phyloP scores from a whole-genome alignment of 2,329 filamentous ascomycete genomes.

The Fusarium tuaranense region DNA sequence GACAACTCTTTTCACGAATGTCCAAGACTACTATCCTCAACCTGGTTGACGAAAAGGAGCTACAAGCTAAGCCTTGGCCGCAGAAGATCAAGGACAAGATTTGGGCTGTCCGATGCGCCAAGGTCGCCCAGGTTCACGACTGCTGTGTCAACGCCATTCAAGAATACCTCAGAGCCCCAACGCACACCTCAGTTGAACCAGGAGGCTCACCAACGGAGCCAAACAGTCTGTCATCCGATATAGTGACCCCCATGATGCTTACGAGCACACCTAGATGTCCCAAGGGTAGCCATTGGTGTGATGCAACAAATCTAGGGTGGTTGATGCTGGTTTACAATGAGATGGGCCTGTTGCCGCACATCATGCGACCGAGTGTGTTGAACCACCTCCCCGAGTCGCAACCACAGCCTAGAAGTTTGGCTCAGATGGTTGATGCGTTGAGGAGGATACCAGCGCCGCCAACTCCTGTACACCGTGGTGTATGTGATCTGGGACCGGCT shows the following conservation, averaged over 20 bases:
- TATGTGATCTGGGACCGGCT: conserved; percentile 62
- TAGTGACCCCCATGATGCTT: conserved; percentile 40
- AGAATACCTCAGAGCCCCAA: conserved; percentile 57
- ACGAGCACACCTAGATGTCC: conserved; percentile 60
- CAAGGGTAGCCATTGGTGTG: conserved; percentile 62
- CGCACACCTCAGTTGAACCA: conserved; percentile 27
- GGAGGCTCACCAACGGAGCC: conserved; percentile 38
- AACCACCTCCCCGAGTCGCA: conserved; percentile 39
- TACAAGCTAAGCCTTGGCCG: conserved; percentile 60
- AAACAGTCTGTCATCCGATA: conserved; percentile 31
- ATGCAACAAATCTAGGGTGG: conserved; percentile 66
- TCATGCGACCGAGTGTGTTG: conserved; percentile 50
- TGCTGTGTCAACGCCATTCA: conserved; percentile 58
- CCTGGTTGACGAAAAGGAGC: conserved; percentile 56
- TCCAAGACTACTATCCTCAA: conserved; percentile 63
- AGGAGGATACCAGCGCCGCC: conserved; percentile 59
- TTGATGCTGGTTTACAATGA: conserved; percentile 64
- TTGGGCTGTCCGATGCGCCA: conserved; percentile 60
- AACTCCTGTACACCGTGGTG: conserved; percentile 53
- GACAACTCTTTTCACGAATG: conserved; percentile 61
- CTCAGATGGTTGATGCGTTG: conserved; percentile 58
- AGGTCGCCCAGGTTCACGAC: conserved; percentile 62
- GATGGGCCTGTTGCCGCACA: conserved; percentile 56
- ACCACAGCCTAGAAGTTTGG: conserved; percentile 54
- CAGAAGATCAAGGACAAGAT: conserved; percentile 60